A percentile compares a stretch with the other conserved stretches of the same genome.
phyloP scores from a whole-genome alignment of 2,329 filamentous ascomycete genomes.

The Saccharata proteae region DNA sequence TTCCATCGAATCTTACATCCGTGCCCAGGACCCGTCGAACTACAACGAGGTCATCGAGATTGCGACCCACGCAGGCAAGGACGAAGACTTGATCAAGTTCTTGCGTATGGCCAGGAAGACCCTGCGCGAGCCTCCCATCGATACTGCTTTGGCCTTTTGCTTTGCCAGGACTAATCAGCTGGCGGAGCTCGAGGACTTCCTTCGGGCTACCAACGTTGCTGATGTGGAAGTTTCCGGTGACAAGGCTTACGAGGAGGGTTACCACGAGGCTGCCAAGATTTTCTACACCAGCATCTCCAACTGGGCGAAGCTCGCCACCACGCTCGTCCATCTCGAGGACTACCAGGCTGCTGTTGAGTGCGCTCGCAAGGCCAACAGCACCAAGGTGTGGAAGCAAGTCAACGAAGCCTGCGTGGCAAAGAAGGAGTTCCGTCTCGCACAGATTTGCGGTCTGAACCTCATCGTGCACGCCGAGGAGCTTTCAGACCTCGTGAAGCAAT shows the following conservation, averaged over 20 bases:
- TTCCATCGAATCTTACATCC: constrained; percentile 94
- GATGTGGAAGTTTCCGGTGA: constrained; percentile 95
- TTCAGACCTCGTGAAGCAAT: constrained; percentile 84
- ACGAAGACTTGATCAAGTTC: constrained; percentile 94
- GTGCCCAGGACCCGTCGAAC: constrained; percentile 84
- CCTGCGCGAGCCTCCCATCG: constrained; percentile 81
- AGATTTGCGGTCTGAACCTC: constrained; percentile 96
- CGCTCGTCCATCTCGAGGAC: constrained; percentile 89
- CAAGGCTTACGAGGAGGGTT: constrained; percentile 90
- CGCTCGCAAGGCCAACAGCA: constrained; percentile 95
- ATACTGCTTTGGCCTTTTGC: constrained; percentile 87
- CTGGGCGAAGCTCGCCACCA: constrained; percentile 98
- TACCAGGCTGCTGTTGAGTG: constrained; percentile 97
- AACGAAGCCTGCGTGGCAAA: constrained; percentile 92
- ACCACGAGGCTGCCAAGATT: constrained; percentile 94
- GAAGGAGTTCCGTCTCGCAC: constrained; percentile 97
- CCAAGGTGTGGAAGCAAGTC: constrained; percentile 98
- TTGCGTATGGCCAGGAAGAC: constrained; percentile 97
- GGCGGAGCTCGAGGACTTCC: constrained; percentile 88
- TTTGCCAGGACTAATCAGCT: constrained; percentile 88
- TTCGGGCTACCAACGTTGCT: constrained; percentile 84
- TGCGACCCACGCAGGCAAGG: constrained; percentile 88
- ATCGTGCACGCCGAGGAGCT: constrained; percentile 97
- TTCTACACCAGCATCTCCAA: constrained; percentile 98
- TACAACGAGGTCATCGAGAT: constrained; percentile 94